Conservation (phyloP, 768 basidiomycete genomes). For the Russula compacta region DNA sequence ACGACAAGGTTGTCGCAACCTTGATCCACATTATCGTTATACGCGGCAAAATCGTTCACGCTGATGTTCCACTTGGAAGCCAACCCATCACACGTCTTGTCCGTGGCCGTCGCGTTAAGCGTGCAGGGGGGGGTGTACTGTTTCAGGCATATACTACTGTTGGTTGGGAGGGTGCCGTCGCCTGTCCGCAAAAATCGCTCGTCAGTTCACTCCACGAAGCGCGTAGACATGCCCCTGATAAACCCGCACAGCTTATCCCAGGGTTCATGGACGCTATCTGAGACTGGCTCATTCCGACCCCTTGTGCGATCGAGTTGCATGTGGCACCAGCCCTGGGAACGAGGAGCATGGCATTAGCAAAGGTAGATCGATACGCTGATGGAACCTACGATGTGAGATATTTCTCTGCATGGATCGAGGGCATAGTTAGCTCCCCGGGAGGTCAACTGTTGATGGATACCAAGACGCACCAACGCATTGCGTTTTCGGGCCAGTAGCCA, state of each 20-base stretch:
- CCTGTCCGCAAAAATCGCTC: not conserved
- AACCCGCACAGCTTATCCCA: not conserved
- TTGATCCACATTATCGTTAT: constrained; percentile 6
- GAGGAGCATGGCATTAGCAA: not conserved
- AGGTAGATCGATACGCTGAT: not conserved
- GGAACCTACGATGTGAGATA: not conserved
- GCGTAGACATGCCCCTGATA: not conserved
- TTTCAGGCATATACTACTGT: not conserved
- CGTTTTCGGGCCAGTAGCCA: constrained; percentile 1
- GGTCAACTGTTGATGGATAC: not conserved
- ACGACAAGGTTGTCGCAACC: constrained; percentile 1
- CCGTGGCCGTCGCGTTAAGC: constrained; percentile 8
- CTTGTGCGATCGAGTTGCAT: not conserved
- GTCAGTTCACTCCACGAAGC: not conserved
- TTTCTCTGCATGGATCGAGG: not conserved
- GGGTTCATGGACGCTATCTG: constrained; percentile 1
- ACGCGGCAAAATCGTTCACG: not conserved
- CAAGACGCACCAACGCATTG: not conserved
- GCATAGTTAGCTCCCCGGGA: not conserved
- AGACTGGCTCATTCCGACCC: not conserved
- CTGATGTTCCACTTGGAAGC: not conserved
- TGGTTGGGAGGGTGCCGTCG: not conserved
- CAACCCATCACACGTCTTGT: not conserved
- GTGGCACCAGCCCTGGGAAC: not conserved
- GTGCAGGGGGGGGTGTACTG: constrained; percentile 1